phyloP scores from a whole-genome alignment of 805 yeast genomes.

The Kuraishia hungarica region DNA sequence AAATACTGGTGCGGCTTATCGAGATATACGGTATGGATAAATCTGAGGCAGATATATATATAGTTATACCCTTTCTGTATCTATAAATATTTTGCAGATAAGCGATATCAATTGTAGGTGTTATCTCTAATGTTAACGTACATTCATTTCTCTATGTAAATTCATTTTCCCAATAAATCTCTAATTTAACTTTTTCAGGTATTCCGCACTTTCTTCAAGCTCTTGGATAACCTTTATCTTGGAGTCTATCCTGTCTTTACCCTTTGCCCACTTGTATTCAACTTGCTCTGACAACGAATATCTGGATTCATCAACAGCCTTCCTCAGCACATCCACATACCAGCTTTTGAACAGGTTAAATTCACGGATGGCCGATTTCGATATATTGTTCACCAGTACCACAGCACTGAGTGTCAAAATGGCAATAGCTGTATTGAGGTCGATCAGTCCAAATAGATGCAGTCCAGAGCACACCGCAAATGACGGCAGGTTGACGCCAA shows the following conservation, averaged over 20 bases:
- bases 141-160: background rate
- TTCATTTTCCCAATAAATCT: background rate
- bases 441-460: slow-evolving; percentile 2
- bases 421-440: slow-evolving; percentile 22
- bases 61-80: too few species aligned
- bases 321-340: slow-evolving; percentile 5
- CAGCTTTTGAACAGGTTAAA: slow-evolving; percentile 4
- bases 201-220: slow-evolving; percentile 2
- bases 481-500: slow-evolving; percentile 1
- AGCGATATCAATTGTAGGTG: too few species aligned
- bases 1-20: background rate
- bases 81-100: too few species aligned
- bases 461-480: slow-evolving; percentile 1
- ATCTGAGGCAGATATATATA: too few species aligned
- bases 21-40: background rate
- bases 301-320: slow-evolving; percentile 3
- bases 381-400: slow-evolving; percentile 25
- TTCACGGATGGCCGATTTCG: slow-evolving; percentile 1
- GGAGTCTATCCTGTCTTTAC: background rate
- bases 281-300: background rate
- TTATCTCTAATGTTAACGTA: background rate
- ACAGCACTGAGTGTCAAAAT: slow-evolving; percentile 35
- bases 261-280: background rate
- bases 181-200: slow-evolving; percentile 1
- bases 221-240: slow-evolving; percentile 3